Evolutionary conservation across 1,284 basidiomycete species (phyloP).

Genomic region (Apiotrichum montevideense): DNA sequence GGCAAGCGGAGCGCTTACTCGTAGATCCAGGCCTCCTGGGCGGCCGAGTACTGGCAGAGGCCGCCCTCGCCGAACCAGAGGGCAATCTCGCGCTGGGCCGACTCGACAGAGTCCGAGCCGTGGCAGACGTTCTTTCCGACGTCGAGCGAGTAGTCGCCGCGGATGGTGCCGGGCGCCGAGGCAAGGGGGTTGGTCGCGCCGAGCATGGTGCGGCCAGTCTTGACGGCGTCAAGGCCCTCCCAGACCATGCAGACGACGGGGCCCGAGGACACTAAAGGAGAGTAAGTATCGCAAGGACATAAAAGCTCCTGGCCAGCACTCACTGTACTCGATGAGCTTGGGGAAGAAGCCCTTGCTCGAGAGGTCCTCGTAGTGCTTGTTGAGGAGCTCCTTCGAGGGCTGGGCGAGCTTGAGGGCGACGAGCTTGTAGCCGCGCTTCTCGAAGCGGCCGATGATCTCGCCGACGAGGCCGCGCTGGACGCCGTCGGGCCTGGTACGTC

Average conservation of each 20-base stretch:
- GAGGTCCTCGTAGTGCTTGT: conserved; percentile 91
- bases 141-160: conserved; percentile 78
- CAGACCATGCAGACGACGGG: conserved; percentile 97
- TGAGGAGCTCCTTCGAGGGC: conserved; percentile 70
- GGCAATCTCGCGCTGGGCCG: conserved; percentile 31
- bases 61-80: conserved; percentile 58
- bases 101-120: conserved; percentile 74
- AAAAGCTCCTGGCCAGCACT: conserved; percentile 8
- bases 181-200: conserved; percentile 94
- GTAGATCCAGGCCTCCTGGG: conserved; percentile 69
- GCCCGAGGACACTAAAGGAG: conserved; percentile 64
- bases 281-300: background rate
- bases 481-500: conserved; percentile 70
- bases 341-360: conserved; percentile 88
- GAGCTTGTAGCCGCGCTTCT: conserved; percentile 86
- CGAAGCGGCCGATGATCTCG: conserved; percentile 87
- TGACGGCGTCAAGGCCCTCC: conserved; percentile 94
- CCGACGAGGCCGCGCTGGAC: conserved; percentile 93
- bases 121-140: conserved; percentile 13
- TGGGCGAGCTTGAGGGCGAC: conserved; percentile 79
- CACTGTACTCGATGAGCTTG: conserved; percentile 76
- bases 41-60: conserved; percentile 63
- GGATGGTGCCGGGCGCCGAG: conserved; percentile 79
- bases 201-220: conserved; percentile 90
- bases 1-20: conserved; percentile 49